Base-by-base conservation (phyloP, 495 filamentous ascomycete species). In the Neurospora tetrasperma region DNA sequence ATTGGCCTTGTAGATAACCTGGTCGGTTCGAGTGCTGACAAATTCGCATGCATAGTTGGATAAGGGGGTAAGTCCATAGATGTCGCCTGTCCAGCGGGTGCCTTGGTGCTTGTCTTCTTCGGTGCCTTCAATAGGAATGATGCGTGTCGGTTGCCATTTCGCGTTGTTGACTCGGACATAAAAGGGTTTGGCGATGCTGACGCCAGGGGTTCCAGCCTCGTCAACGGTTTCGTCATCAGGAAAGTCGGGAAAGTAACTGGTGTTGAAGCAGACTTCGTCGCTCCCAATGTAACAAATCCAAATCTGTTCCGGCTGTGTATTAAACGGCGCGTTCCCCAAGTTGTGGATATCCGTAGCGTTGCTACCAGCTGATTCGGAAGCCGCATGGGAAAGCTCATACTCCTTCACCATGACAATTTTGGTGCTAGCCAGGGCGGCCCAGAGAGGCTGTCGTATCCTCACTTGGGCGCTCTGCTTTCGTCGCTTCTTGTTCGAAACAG, bases 361-460 rank as follows among this genome's bases (percentile, higher is more conserved):
- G 77, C 91, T 87, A 80, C 92, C 87, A 70, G 86, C 84, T 73
- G 92, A 90, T 85, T 97, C 85, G 42, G 90, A 89, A 66, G 92
- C 85, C 43, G 91, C 89, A 79, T 93, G 90, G 71, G 91, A 92
- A 81, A 94, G 89, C 78, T 97, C 94, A 79, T 94, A 94, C 84
- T 97, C 94, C 78, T 96, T 94, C 78, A 94, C 89, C 78, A 97
- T 91, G 62, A 94, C 94, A 76, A 97, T 94, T 82, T 97, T 98
- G 71, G 93, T 96, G 80, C 93, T 96, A 39, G 94, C 94, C 73
- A 97, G 88, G 12, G 94, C 94, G 71, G 94, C 93, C 94, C 94
- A 98, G 71, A 98, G 89, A 59, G 94, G 94, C 83, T 98, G 94
- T 72, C 92, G 89, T 77, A 92, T 94, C 79, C 94, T 86, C 70